Conservation (phyloP, 176 grass and related monocot species). For the Aegilops speltoides region DNA sequence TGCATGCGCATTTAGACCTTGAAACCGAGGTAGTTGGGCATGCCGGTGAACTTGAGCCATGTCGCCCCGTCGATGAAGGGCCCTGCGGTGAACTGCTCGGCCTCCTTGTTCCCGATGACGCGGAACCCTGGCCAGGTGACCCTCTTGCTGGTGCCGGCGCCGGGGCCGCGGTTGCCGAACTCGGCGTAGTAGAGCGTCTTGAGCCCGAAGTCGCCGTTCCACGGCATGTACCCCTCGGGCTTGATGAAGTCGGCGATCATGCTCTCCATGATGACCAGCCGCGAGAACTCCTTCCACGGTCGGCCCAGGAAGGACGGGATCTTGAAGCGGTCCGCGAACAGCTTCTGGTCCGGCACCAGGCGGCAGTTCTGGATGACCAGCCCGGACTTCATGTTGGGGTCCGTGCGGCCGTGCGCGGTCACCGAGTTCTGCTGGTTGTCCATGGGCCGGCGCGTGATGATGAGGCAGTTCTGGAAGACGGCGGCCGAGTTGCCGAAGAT, state of each 20-base stretch:
- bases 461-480: slow-evolving; percentile 79
- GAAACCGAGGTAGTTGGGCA: slow-evolving; percentile 49
- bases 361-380: slow-evolving; percentile 87
- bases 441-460: slow-evolving; percentile 64
- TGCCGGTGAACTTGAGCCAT: slow-evolving; percentile 57
- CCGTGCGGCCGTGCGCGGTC: slow-evolving; percentile 63
- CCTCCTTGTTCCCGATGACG: slow-evolving; percentile 45
- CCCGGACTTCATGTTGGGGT: slow-evolving; percentile 74
- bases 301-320: slow-evolving; percentile 72
- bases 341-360: slow-evolving; percentile 56
- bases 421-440: slow-evolving; percentile 77
- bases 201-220: slow-evolving; percentile 49
- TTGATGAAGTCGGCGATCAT: slow-evolving; percentile 54
- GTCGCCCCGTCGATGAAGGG: slow-evolving; percentile 46
- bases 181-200: slow-evolving; percentile 82
- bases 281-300: slow-evolving; percentile 66
- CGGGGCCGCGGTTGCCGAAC: slow-evolving; percentile 68
- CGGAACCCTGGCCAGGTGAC: slow-evolving; percentile 69
- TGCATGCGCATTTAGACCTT: slow-evolving; percentile 36
- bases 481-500: slow-evolving; percentile 83
- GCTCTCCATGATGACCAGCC: slow-evolving; percentile 68
- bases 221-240: slow-evolving; percentile 66
- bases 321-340: slow-evolving; percentile 53
- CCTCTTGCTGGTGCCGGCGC: slow-evolving; percentile 54
- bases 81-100: slow-evolving; percentile 47